phyloP scores from a whole-genome alignment of 306 rosid species.

The Cucumis cinereus region DNA sequence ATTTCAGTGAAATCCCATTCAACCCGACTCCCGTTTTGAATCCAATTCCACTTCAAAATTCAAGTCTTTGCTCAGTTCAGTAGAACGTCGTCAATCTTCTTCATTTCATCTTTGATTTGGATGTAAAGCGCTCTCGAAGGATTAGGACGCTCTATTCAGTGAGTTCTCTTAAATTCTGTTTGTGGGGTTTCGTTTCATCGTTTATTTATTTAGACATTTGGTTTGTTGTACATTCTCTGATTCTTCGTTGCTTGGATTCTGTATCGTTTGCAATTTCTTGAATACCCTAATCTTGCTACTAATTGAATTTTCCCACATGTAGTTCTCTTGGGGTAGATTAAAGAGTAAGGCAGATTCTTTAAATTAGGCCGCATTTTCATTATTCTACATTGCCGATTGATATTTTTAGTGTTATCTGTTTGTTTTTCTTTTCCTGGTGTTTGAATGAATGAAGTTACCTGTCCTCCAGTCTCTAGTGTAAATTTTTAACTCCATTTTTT shows the following conservation, averaged over 20 bases:
- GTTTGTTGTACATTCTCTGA: not conserved
- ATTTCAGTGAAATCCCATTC: not conserved
- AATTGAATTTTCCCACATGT: not conserved
- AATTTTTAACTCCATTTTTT: not conserved
- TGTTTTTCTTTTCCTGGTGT: not conserved
- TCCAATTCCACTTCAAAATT: not conserved
- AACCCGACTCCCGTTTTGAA: not conserved
- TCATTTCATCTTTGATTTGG: not conserved
- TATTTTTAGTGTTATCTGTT: not conserved
- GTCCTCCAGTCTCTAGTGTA: not conserved
- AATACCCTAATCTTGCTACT: not conserved
- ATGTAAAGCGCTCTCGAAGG: not conserved
- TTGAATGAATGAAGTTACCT: not conserved
- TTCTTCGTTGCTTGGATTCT: not conserved
- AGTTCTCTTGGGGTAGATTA: not conserved
- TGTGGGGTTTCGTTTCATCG: not conserved
- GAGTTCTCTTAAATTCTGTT: conserved; percentile 1
- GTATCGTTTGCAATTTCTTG: not conserved
- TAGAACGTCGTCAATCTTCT: not conserved
- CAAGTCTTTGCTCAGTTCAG: not conserved
- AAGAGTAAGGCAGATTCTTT: not conserved
- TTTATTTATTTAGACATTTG: not conserved
- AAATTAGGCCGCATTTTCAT: not conserved
- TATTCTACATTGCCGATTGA: not conserved
- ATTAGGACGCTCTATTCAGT: not conserved